Conservation (phyloP, 2,329 filamentous ascomycete species). For the Didymella pomorum region DNA sequence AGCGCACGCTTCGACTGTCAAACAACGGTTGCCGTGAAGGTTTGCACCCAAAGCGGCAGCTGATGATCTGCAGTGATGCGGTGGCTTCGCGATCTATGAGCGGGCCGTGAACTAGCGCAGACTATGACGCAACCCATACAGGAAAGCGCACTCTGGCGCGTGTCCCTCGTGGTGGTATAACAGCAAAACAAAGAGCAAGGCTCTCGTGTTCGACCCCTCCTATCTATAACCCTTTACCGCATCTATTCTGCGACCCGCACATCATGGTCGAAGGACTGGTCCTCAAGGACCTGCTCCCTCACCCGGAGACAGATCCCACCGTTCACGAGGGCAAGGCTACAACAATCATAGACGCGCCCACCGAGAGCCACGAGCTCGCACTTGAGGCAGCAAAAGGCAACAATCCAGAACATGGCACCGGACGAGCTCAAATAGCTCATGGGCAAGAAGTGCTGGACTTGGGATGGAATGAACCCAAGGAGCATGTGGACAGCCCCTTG, state of each 20-base stretch:
- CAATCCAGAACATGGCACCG: slow-evolving; percentile 53
- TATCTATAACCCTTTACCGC: background rate
- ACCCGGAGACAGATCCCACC: slow-evolving; percentile 45
- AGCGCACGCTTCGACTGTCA: slow-evolving; percentile 5
- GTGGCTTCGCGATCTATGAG: slow-evolving; percentile 24
- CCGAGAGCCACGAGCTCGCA: slow-evolving; percentile 58
- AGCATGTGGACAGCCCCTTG: slow-evolving; percentile 65
- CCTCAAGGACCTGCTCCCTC: slow-evolving; percentile 49
- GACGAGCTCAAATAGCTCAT: slow-evolving; percentile 54
- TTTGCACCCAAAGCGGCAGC: slow-evolving; percentile 13
- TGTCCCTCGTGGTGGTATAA: slow-evolving; percentile 11
- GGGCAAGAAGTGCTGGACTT: slow-evolving; percentile 67
- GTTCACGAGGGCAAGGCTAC: slow-evolving; percentile 38
- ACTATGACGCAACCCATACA: slow-evolving; percentile 29
- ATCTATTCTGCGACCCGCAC: slow-evolving; percentile 1
- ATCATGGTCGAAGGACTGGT: slow-evolving; percentile 40
- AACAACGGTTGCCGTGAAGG: slow-evolving; percentile 4
- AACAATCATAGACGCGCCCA: slow-evolving; percentile 54
- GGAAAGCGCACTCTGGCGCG: slow-evolving; percentile 16
- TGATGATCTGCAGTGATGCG: slow-evolving; percentile 21
- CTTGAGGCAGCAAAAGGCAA: slow-evolving; percentile 49
- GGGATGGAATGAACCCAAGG: slow-evolving; percentile 72
- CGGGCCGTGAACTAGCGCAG: slow-evolving; percentile 22
- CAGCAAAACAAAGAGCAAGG: slow-evolving; percentile 17
- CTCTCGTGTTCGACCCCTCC: background rate